Conservation (phyloP, 139 green algal species). For the Ostreobium quekettii region DNA sequence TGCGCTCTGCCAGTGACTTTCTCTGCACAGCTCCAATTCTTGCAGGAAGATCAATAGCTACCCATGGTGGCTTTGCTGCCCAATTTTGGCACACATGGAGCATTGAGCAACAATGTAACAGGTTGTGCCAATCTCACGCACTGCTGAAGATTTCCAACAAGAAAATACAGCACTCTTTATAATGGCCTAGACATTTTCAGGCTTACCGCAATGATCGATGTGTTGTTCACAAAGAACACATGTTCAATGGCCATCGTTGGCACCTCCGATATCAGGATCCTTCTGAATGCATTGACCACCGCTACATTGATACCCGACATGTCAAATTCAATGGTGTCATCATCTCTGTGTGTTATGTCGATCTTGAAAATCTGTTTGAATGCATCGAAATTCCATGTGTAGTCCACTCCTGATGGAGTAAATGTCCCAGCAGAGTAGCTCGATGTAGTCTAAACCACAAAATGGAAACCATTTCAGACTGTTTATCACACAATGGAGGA, state of each 20-base stretch:
- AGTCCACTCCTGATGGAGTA: conserved; percentile 61
- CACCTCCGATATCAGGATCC: conserved; percentile 91
- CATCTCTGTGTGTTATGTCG: conserved; percentile 26
- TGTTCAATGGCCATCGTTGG: conserved; percentile 97
- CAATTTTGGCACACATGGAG: too few relatives aligned
- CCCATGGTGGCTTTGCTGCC: too few relatives aligned
- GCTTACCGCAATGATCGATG: conserved; percentile 77
- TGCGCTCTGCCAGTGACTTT: too few relatives aligned
- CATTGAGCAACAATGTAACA: too few relatives aligned
- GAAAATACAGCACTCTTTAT: too few relatives aligned
- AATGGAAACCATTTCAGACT: neutral
- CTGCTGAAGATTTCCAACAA: too few relatives aligned
- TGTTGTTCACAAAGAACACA: conserved; percentile 97
- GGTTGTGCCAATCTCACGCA: too few relatives aligned
- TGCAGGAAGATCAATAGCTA: too few relatives aligned
- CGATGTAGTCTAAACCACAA: conserved; percentile 50
- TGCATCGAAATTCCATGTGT: conserved; percentile 51
- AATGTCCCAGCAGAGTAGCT: conserved; percentile 56
- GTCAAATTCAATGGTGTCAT: conserved; percentile 80
- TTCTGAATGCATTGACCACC: conserved; percentile 87
- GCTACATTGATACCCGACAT: conserved; percentile 74
- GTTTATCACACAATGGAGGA: too few relatives aligned
- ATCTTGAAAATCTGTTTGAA: conserved; percentile 53
- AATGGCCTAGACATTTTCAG: too few relatives aligned
- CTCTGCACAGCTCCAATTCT: too few relatives aligned